Evolutionary conservation across 1,139 yeast genomes (phyloP).

Genomic region (Ogataea hybrid): DNA sequence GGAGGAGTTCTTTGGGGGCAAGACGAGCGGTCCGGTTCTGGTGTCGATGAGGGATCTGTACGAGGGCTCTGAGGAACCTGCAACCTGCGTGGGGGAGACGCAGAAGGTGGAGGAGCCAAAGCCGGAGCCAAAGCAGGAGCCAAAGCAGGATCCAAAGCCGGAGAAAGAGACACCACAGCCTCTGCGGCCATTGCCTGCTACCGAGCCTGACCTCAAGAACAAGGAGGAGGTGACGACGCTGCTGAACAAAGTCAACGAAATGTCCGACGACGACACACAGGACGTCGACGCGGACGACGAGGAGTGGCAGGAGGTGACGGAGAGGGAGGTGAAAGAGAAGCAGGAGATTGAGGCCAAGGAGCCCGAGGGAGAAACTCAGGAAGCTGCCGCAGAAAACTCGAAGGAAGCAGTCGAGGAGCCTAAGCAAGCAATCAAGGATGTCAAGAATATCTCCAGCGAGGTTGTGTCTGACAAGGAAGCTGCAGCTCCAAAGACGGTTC

Average conservation of each 20-base stretch:
- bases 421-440: background rate
- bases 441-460: background rate
- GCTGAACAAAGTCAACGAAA: constrained; percentile 40
- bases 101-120: constrained; percentile 5
- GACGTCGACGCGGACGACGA: constrained; percentile 43
- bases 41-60: constrained; percentile 72
- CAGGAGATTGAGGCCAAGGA: background rate
- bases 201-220: constrained; percentile 47
- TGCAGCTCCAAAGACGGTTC: constrained; percentile 2
- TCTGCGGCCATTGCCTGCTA: constrained; percentile 6
- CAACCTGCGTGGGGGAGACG: constrained; percentile 25
- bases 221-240: constrained; percentile 47
- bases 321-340: background rate
- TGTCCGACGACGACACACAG: constrained; percentile 34
- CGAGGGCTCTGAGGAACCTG: constrained; percentile 62
- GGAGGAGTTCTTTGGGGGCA: constrained; percentile 76
- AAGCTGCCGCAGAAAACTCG: constrained; percentile 7
- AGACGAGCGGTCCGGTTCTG: constrained; percentile 78
- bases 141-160: background rate
- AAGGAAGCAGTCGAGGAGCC: constrained; percentile 19
- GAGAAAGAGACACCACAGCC: background rate
- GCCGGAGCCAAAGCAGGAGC: background rate
- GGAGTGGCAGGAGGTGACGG: constrained; percentile 24
- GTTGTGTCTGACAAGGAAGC: constrained; percentile 7
- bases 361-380: background rate